phyloP scores from a whole-genome alignment of 192 early-diverging fungal species.

The Coemansia guatemalensis region DNA sequence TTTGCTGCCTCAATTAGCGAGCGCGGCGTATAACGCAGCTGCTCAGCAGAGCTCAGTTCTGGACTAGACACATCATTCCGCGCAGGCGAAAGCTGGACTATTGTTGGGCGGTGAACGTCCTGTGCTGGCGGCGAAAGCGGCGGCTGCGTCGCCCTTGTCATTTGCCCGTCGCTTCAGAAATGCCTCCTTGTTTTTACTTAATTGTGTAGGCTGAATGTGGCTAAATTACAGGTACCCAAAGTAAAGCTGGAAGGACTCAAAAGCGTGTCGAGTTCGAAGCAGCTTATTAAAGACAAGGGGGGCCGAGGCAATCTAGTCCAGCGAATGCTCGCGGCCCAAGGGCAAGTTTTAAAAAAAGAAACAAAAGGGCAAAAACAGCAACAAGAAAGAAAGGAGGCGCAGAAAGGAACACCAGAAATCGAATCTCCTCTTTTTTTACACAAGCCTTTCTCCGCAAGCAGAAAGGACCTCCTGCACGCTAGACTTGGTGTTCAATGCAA shows the following conservation, averaged over 20 bases:
- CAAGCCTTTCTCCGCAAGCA: too few species aligned
- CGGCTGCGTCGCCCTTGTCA: conserved; percentile 5
- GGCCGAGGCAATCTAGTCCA: too few species aligned
- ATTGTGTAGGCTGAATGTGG: too few species aligned
- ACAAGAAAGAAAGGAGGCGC: conserved; percentile 3
- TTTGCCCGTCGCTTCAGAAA: neutral
- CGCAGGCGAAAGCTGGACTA: conserved; percentile 35
- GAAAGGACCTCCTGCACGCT: too few species aligned
- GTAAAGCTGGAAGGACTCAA: too few species aligned
- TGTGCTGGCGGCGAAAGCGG: neutral
- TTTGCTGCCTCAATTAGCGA: conserved; percentile 43
- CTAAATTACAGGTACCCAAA: too few species aligned
- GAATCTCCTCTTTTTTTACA: too few species aligned
- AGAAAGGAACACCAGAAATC: too few species aligned
- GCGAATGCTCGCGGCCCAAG: too few species aligned
- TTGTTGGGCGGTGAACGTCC: conserved; percentile 24
- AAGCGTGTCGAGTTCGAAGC: too few species aligned
- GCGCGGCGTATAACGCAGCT: conserved; percentile 31
- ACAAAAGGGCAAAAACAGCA: neutral
- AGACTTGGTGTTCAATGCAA: too few species aligned
- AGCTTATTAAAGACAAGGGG: too few species aligned
- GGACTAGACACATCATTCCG: neutral
- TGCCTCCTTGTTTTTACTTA: neutral
- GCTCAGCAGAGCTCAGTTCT: conserved; percentile 4
- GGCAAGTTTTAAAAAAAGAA: neutral